Percentiles rank a stretch among this genome's conserved stretches.
phyloP scores from a whole-genome alignment of 2,329 filamentous ascomycete species.

The Ilyonectria robusta region DNA sequence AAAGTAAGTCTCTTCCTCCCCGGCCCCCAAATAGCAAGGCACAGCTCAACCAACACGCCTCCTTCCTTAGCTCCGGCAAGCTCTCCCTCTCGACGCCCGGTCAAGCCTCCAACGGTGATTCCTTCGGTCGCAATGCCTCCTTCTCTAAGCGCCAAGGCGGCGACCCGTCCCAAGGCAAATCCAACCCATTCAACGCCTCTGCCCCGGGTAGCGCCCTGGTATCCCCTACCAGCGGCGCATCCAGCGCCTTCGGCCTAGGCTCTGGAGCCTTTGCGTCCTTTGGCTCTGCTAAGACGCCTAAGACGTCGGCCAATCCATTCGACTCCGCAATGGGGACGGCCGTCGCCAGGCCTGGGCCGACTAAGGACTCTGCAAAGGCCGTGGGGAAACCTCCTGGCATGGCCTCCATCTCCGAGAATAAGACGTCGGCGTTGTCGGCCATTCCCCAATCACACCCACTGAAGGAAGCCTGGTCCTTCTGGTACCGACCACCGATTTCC shows the following conservation, averaged over 20 bases:
- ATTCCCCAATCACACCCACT: constrained; percentile 68
- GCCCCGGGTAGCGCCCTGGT: constrained; percentile 73
- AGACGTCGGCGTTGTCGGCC: constrained; percentile 48
- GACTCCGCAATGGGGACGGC: constrained; percentile 76
- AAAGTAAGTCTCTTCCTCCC: constrained; percentile 71
- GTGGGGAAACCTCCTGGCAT: constrained; percentile 53
- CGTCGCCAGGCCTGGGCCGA: constrained; percentile 49
- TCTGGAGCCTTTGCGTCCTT: constrained; percentile 95
- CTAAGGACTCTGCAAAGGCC: constrained; percentile 52
- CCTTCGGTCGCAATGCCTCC: constrained; percentile 73
- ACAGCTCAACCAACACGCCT: constrained; percentile 32
- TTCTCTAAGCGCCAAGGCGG: constrained; percentile 82
- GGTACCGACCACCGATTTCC: constrained; percentile 96
- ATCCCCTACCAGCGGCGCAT: constrained; percentile 72
- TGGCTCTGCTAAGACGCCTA: constrained; percentile 88
- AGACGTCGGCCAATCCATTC: constrained; percentile 85
- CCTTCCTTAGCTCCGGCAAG: constrained; percentile 79
- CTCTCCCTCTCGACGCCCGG: constrained; percentile 87
- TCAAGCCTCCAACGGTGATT: constrained; percentile 66
- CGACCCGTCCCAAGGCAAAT: constrained; percentile 79
- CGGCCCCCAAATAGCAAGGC: constrained; percentile 11
- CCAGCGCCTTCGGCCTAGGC: constrained; percentile 92
- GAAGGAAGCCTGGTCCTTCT: constrained; percentile 93
- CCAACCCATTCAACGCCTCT: constrained; percentile 81
- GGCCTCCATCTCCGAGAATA: constrained; percentile 63